Percentiles rank a stretch among this genome's conserved stretches.
phyloP scores from a whole-genome alignment of 1,139 yeast genomes.

The Geotrichum bryndzae region DNA sequence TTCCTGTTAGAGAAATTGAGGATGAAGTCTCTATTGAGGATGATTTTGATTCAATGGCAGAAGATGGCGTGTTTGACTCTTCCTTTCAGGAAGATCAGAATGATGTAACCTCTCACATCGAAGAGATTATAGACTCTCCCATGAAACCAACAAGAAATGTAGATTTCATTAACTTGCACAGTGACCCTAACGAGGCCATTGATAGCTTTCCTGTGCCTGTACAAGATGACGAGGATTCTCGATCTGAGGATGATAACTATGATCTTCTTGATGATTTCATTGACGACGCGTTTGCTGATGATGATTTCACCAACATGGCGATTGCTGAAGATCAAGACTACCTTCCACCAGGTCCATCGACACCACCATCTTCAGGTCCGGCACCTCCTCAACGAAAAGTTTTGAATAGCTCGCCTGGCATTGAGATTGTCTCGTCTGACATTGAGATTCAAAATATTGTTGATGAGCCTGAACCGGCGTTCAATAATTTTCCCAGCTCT shows the following conservation, averaged over 20 bases:
- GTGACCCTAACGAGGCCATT: neutral
- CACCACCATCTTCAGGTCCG: neutral
- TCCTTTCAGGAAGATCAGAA: neutral
- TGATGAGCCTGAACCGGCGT: neutral
- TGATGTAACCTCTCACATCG: neutral
- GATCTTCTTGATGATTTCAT: neutral
- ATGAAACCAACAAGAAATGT: neutral
- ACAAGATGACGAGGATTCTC: neutral
- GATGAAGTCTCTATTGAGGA: neutral
- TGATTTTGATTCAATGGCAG: neutral
- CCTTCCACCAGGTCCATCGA: neutral
- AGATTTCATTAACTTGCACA: neutral
- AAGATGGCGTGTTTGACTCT: neutral
- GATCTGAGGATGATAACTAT: neutral
- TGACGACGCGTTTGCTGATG: neutral
- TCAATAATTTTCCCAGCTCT: conserved; percentile 11
- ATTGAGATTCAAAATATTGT: neutral
- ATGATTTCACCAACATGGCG: neutral
- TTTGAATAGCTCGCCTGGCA: conserved; percentile 4
- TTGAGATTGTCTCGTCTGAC: conserved; percentile 12
- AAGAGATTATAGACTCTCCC: neutral
- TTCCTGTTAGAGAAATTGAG: neutral
- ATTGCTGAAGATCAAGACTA: neutral
- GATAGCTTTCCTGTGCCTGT: neutral
- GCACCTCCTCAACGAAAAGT: neutral